Base-by-base conservation (phyloP, 108 stramenopile species). In the Pseudonitzschia multiseries region DNA sequence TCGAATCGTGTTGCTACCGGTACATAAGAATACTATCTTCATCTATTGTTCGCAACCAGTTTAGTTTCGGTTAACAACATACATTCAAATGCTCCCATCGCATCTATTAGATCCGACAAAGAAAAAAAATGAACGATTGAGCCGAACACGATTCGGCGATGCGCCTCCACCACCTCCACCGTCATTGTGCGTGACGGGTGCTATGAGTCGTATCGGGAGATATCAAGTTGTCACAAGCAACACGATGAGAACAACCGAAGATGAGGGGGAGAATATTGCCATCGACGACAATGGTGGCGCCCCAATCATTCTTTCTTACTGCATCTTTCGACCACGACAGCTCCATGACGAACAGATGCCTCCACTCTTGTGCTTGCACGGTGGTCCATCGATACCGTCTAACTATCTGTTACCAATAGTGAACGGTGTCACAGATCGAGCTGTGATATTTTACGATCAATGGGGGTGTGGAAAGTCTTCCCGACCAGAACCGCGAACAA, bases 311-410 rank as follows among this genome's bases (percentile, higher is more conserved):
- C 43, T 83, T 28, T 57, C 65, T 29, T 83, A 79, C 64, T 62
- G 41, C n/a, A 71, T 84, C 36, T 80, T 80, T 69, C 75, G 83
- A 32, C 83, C 83, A 40, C 76, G 83, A 14, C 78, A 84, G 28
- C 42, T 80, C 27, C 52, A 68, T 20, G 57, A 65, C 33, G 33
- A 28, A 14, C 54, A 28, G 0, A 36, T 63, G 10, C 72, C 78
- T 31, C 86, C 91, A 10, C 68, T 92, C 32, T 52, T 92, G 3
- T 74, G 76, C n/a, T 31, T 85, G n/a, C 88, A 89, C 60, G 91
- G 91, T 21, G 91, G 91, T 18, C 91, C 91, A 26, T 78, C 79
- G 21, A 59, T 92, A 15, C 91, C 91, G 15, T 84, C 81, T 8
- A 87, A 79, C 44, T 92, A 92, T 62, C 74, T 92, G 24, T 57